These are phyloP conservation scores for Phytophthora ohioensis DNA, from an alignment of 352 stramenopile genomes.

Conservation along the genomic window DNA sequence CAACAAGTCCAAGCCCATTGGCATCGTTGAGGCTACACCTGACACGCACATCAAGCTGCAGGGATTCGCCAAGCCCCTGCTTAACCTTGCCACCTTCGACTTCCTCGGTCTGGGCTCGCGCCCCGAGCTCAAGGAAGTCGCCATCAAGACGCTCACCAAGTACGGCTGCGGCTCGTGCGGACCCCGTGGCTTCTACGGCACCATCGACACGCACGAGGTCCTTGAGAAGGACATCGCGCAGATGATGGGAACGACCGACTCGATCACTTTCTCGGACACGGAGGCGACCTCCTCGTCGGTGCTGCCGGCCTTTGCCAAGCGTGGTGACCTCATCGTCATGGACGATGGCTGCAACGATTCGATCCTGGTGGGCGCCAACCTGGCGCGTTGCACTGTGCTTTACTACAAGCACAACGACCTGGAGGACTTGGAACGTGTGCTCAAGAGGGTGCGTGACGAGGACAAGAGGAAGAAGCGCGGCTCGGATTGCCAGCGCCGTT, in stretches of 20 bases:
- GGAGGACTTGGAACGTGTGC: slow-evolving; percentile 94
- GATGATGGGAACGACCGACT: slow-evolving; percentile 94
- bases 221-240: slow-evolving; percentile 93
- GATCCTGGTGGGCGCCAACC: slow-evolving; percentile 92
- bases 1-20: slow-evolving; percentile 57
- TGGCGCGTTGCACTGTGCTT: slow-evolving; percentile 94
- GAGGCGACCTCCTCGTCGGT: slow-evolving; percentile 95
- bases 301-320: slow-evolving; percentile 97
- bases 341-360: slow-evolving; percentile 97
- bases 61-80: slow-evolving; percentile 66
- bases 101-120: slow-evolving; percentile 94
- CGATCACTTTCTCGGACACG: slow-evolving; percentile 98
- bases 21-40: slow-evolving; percentile 83
- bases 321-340: slow-evolving; percentile 96
- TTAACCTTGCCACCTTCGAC: slow-evolving; percentile 98
- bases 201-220: slow-evolving; percentile 92
- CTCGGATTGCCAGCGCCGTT: slow-evolving; percentile 93
- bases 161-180: slow-evolving; percentile 98
- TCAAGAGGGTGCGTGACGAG: slow-evolving; percentile 86
- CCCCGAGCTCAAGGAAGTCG: slow-evolving; percentile 89
- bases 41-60: slow-evolving; percentile 87
- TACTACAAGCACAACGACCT: slow-evolving; percentile 99
- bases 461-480: slow-evolving; percentile 88
- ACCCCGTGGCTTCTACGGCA: slow-evolving; percentile 98
- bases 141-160: slow-evolving; percentile 91